Percentiles rank a stretch among this genome's conserved stretches.
Conservation (phyloP, 2,329 filamentous ascomycete genomes). For the Teratosphaeria nubilosa region DNA sequence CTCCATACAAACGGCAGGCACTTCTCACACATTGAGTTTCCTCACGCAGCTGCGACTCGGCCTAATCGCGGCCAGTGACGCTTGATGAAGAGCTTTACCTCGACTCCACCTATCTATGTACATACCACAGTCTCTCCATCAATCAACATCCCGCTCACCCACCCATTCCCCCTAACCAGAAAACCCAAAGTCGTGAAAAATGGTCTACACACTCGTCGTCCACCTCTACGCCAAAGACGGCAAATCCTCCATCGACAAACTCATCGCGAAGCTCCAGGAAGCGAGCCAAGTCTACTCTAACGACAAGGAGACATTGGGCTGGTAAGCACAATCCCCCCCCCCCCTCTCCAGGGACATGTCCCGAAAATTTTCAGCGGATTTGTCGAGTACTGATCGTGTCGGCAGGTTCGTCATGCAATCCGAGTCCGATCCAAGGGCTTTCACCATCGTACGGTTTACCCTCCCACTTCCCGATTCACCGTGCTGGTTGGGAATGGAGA, state of each 20-base stretch:
- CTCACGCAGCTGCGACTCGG: not conserved
- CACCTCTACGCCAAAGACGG: slow-evolving; percentile 62
- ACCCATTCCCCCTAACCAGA: not conserved
- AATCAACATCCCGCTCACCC: not conserved
- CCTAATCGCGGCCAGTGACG: not conserved
- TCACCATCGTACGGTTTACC: slow-evolving; percentile 57
- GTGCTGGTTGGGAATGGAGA: too few relatives aligned
- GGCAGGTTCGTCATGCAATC: slow-evolving; percentile 70
- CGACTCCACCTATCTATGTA: not conserved
- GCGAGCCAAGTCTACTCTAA: slow-evolving; percentile 62
- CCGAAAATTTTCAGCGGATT: not conserved
- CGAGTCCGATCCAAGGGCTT: slow-evolving; percentile 55
- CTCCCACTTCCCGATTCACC: too few relatives aligned
- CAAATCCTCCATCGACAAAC: slow-evolving; percentile 51
- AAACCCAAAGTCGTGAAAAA: slow-evolving; percentile 13
- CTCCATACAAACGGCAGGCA: not conserved
- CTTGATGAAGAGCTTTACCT: not conserved
- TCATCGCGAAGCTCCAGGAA: slow-evolving; percentile 63
- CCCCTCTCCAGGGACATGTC: too few relatives aligned
- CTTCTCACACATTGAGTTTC: not conserved
- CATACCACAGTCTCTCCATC: not conserved
- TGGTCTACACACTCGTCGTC: slow-evolving; percentile 53
- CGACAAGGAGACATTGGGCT: slow-evolving; percentile 53
- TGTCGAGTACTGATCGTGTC: not conserved
- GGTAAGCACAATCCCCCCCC: slow-evolving; percentile 12